A percentile compares a stretch with the other conserved stretches of the same genome.
Conservation (phyloP, 768 basidiomycete genomes). For the Boletus sp. region DNA sequence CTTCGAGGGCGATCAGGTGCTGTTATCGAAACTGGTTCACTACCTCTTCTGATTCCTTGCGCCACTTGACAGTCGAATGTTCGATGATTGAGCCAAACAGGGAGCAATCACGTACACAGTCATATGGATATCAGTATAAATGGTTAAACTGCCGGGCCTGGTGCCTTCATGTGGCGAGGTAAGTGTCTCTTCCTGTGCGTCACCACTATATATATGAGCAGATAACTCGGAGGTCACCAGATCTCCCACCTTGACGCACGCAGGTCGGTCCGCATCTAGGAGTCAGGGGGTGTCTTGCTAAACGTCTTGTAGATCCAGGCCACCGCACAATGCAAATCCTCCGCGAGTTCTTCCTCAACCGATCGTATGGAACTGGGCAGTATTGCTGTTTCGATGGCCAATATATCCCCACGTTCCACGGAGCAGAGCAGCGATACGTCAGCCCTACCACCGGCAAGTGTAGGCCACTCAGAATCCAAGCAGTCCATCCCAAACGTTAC, state of each 20-base stretch:
- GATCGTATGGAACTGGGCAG: neutral
- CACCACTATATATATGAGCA: neutral
- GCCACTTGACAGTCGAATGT: too few relatives aligned
- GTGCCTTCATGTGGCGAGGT: too few relatives aligned
- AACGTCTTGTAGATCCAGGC: neutral
- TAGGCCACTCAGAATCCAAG: conserved; percentile 23
- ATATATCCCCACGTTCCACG: conserved; percentile 15
- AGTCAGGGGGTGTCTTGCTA: neutral
- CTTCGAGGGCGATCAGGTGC: too few relatives aligned
- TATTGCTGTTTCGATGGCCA: conserved; percentile 18
- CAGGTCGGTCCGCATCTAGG: conserved; percentile 7
- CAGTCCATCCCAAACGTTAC: conserved; percentile 9
- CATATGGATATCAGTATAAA: too few relatives aligned
- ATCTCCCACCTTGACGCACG: neutral
- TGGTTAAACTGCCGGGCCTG: too few relatives aligned
- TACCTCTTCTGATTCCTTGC: too few relatives aligned
- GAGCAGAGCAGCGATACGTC: conserved; percentile 18
- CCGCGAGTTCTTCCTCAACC: neutral
- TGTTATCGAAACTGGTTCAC: too few relatives aligned
- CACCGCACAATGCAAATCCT: neutral
- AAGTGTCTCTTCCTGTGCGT: neutral
- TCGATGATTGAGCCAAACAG: too few relatives aligned
- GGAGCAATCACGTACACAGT: too few relatives aligned
- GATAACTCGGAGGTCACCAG: too few relatives aligned
- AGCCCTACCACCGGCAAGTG: conserved; percentile 25